Evolutionary conservation across 2,329 filamentous ascomycete genomes (phyloP).

Genomic region (Trichoderma sp.): DNA sequence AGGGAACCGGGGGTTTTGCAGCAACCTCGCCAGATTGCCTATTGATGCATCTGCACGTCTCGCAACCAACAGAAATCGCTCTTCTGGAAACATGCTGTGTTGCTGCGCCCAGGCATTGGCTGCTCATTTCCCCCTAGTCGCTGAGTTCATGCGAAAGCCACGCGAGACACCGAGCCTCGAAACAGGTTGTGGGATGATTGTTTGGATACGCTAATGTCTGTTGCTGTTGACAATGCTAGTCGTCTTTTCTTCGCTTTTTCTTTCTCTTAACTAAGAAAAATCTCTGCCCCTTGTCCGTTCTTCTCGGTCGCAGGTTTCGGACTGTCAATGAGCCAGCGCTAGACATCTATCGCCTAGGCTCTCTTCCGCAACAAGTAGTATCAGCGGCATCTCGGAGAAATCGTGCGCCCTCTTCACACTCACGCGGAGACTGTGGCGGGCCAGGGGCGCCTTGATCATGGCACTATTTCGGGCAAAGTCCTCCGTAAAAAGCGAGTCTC

Average conservation of each 20-base stretch:
- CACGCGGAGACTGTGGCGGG: not conserved
- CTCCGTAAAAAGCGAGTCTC: not conserved
- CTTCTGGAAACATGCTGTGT: conserved; percentile 25
- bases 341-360: conserved; percentile 1
- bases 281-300: not conserved
- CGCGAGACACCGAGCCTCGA: conserved; percentile 25
- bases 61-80: conserved; percentile 23
- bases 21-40: conserved; percentile 22
- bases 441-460: conserved; percentile 1
- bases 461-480: not conserved
- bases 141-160: conserved; percentile 24
- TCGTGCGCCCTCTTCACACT: conserved; percentile 4
- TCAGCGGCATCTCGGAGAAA: conserved; percentile 15
- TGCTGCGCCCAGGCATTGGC: conserved; percentile 22
- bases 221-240: not conserved
- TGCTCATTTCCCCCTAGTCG: conserved; percentile 24
- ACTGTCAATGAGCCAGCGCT: not conserved
- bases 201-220: not conserved
- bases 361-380: not conserved
- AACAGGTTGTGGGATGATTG: not conserved
- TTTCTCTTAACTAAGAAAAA: not conserved
- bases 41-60: conserved; percentile 17
- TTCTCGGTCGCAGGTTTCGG: not conserved
- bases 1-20: conserved; percentile 21
- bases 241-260: not conserved